Evolutionary conservation across 2,329 filamentous ascomycete species (phyloP), one percentile per base, ranked within the genome.

Genomic region (Sclerotinia trifoliorum): DNA sequence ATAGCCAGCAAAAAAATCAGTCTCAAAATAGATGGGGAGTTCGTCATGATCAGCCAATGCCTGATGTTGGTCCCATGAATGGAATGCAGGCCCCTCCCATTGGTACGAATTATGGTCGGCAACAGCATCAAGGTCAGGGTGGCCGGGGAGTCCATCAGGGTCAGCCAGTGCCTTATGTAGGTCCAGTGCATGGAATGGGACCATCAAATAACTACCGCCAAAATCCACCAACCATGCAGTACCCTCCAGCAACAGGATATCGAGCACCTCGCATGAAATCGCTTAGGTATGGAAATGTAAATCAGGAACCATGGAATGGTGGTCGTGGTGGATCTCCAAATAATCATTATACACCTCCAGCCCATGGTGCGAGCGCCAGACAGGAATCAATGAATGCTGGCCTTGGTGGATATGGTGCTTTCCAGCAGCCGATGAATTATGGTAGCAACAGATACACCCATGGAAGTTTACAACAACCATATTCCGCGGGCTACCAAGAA

Each of bases 361-460:
- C 5, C 10, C 11, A n/a, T 56, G 19, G 24, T 46, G 10, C 17
- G 29, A 24, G 8, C 15, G 26, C 5, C 5, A 19, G 32, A 24
- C 29, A 39, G 5, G 2, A 8, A 1, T 6, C 1, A 2, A n/a
- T 24, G 52, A 55, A 11, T 55, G 29, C 17, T 5, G 21, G 6
- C 2, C 0, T 3, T 7, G 3, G 29, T 13, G 29, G 29, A 35
- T 32, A n/a, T 13, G 24, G 3, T 7, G 3, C 0, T 2, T 15
- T 13, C 1, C 56, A 29, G 1, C 42, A 13, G 11, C 26, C 26
- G 0, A 48, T 60, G 11, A 4, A 5, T 46, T 10, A 2, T 0
- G 5, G 24, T 32, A 1, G 7, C 24, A 46, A 13, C 3, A 2
- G 17, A 0, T 10, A n/a, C 11, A 0, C 11, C 3, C 5, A 6